phyloP scores from a whole-genome alignment of 139 green algal genomes.

The Spirogloea muscicola region DNA sequence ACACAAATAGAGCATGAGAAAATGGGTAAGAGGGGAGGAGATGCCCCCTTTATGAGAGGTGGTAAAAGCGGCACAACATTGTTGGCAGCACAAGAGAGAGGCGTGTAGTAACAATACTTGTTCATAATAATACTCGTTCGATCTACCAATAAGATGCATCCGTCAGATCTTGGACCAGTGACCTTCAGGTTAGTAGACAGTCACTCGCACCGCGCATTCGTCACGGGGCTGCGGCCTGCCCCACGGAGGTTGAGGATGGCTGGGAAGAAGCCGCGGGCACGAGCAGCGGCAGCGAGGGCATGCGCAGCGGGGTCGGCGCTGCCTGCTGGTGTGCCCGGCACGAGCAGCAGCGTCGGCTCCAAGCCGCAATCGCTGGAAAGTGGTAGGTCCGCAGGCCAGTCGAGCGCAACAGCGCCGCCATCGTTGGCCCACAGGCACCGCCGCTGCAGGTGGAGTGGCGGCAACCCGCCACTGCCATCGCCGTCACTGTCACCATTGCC shows the following conservation, averaged over 20 bases:
- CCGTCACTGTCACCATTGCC: too few species aligned
- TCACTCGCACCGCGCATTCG: background rate
- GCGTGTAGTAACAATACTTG: too few species aligned
- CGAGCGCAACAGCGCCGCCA: constrained; percentile 1
- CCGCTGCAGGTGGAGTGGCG: background rate
- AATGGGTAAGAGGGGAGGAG: too few species aligned
- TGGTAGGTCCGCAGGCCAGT: background rate
- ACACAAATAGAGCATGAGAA: too few species aligned
- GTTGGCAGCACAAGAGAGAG: too few species aligned
- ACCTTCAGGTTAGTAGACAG: too few species aligned
- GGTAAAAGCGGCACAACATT: too few species aligned
- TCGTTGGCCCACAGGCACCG: background rate
- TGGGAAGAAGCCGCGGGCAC: background rate
- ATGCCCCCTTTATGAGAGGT: too few species aligned
- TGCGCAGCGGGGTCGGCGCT: background rate
- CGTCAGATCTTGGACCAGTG: too few species aligned
- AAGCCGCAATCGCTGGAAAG: background rate
- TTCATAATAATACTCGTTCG: too few species aligned
- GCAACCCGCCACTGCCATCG: too few species aligned
- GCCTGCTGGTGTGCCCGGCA: background rate
- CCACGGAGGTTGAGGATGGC: constrained; percentile 14
- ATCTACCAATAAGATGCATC: too few species aligned
- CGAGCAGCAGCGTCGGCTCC: constrained; percentile 11
- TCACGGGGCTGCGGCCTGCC: constrained; percentile 4
- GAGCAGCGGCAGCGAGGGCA: background rate